Evolutionary conservation across 495 filamentous ascomycete species (phyloP).

Genomic region (Lindgomyces ingoldianus): DNA sequence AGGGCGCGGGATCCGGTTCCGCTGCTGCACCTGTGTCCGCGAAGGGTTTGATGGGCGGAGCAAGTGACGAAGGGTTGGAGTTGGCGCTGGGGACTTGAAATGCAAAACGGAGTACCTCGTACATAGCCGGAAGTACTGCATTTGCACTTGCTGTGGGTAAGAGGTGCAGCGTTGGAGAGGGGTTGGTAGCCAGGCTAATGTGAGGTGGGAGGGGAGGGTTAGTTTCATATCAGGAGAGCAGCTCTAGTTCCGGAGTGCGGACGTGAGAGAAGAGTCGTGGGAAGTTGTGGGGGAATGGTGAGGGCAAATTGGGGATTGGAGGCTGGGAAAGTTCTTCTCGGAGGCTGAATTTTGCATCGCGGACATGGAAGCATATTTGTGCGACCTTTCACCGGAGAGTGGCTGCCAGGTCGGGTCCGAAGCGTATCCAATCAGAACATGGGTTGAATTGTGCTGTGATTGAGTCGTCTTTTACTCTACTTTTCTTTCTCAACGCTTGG

Average conservation of each 20-base stretch:
- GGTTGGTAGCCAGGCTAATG: background rate
- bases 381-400: slow-evolving; percentile 12
- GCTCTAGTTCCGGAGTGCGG: no score
- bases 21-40: background rate
- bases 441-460: background rate
- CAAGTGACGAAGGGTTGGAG: background rate
- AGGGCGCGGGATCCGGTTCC: background rate
- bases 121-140: background rate
- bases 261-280: background rate
- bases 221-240: background rate
- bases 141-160: background rate
- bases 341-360: background rate
- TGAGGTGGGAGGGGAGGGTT: no score
- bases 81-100: background rate
- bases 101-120: background rate
- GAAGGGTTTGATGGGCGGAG: background rate
- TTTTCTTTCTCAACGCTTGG: slow-evolving; percentile 12
- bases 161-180: background rate
- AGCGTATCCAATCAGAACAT: background rate
- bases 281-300: background rate
- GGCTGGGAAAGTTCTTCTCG: background rate
- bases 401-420: background rate
- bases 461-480: background rate
- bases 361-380: background rate
- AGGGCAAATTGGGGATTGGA: background rate